phyloP scores from a whole-genome alignment of 2,329 filamentous ascomycete genomes.

The Diplodia scrobiculata region DNA sequence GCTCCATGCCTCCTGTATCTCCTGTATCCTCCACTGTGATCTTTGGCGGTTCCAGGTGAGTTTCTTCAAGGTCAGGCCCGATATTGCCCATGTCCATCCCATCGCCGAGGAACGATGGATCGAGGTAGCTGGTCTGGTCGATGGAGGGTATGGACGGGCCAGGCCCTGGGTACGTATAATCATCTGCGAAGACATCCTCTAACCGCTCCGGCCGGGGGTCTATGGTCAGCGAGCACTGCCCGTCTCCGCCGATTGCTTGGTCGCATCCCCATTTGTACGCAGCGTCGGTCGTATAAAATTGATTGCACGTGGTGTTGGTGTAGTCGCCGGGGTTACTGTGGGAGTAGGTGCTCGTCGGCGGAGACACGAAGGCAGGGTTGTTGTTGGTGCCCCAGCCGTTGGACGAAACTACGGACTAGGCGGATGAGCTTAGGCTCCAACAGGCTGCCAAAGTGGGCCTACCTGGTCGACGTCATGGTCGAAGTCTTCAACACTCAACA shows the following conservation, averaged over 20 bases:
- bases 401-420: neutral
- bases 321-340: neutral
- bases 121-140: neutral
- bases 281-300: neutral
- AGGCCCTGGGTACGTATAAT: neutral
- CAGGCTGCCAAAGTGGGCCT: neutral
- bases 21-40: constrained; percentile 1
- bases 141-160: neutral
- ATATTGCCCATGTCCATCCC: neutral
- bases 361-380: neutral
- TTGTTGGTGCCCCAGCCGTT: neutral
- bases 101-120: neutral
- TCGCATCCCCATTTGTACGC: neutral
- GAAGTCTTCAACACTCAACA: neutral
- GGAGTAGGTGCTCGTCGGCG: neutral
- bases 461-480: constrained; percentile 5
- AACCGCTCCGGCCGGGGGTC: neutral
- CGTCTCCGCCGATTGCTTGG: neutral
- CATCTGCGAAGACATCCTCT: neutral
- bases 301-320: neutral
- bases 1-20: neutral
- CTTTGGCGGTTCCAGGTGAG: neutral
- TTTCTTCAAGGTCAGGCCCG: neutral
- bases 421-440: neutral
- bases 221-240: neutral